Evolutionary conservation across 352 stramenopile genomes (phyloP), one percentile per base, ranked within the genome.

Genomic region (Phytopythium sindhum): DNA sequence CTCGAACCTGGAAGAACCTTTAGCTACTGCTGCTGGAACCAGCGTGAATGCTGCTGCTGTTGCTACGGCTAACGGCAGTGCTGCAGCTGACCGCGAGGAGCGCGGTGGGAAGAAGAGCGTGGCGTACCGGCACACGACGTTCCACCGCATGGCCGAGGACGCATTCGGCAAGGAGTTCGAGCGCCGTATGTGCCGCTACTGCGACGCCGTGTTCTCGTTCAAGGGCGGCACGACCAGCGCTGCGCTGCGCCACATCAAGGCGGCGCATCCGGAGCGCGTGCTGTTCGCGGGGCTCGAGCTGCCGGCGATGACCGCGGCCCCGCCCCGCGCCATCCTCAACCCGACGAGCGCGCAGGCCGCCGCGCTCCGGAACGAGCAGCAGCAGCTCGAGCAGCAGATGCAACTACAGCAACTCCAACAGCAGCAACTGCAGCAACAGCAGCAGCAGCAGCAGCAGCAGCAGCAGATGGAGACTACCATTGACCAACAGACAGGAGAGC

Each of bases 171-270:
- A 75, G 57, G 44, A 67, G 45, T 81, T 72, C 53, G 69, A 85
- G 37, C 52, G 74, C 35, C 78, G 78, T 42, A 63, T 57, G 23
- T 87, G 78, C 61, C 70, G 62, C 42, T 84, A 84, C 53, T 87
- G 78, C 55, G 66, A 69, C 44, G 63, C 67, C 4, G 63, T 70
- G 11, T 87, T 87, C 66, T 84, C 78, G 26, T 85, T 87, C 63
- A 77, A 74, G 55, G 69, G 71, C 48, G 74, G 78, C 35, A 87
- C 78, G 4, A 87, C 78, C 1, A 87, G 78, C 64, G 67, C 75
- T 2, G 69, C 75, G 29, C 59, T 87, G 67, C 74, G 78, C 2
- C 78, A 87, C 41, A 37, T 87, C n/a, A 84, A 78, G 65, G 64
- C 69, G 24, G 29, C 64, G 37, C 78, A 87, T 39, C 64, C 65